Percentiles rank a stretch among this genome's conserved stretches.
Conservation (phyloP, 1,139 yeast species). For the Lodderomyces theae region DNA sequence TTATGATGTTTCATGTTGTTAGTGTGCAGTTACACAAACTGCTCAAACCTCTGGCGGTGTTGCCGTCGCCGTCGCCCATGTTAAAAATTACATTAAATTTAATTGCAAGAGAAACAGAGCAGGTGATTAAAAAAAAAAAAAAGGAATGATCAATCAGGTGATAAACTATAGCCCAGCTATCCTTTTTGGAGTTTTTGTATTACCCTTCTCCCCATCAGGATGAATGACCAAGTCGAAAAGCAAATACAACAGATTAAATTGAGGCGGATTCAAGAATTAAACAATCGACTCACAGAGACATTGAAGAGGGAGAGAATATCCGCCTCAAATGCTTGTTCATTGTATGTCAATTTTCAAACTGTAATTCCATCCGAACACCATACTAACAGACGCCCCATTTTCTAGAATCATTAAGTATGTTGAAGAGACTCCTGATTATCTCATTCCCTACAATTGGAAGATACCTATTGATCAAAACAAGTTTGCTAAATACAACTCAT, state of each 20-base stretch:
- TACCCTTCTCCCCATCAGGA: conserved; percentile 4
- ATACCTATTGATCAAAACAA: conserved; percentile 48
- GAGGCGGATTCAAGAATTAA: conserved; percentile 62
- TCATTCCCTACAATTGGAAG: conserved; percentile 52
- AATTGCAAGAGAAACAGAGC: not conserved
- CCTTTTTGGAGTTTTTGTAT: no score
- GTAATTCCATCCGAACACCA: not conserved
- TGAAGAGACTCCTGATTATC: conserved; percentile 49
- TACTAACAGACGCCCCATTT: conserved; percentile 8
- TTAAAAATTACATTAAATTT: not conserved
- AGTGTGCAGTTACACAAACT: not conserved
- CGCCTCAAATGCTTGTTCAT: conserved; percentile 63
- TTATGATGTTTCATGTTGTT: not conserved
- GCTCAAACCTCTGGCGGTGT: no score
- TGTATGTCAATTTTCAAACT: conserved; percentile 21
- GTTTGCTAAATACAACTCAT: conserved; percentile 32
- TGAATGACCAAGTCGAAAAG: conserved; percentile 21
- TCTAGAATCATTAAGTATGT: conserved; percentile 42
- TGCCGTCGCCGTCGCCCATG: not conserved
- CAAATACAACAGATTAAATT: conserved; percentile 50
- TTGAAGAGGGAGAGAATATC: conserved; percentile 59
- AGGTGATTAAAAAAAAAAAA: not conserved
- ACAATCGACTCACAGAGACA: conserved; percentile 52
- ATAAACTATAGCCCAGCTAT: no score
- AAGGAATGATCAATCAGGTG: not conserved